Base-by-base conservation (phyloP, 1,284 basidiomycete genomes). In the Sphagnurus paluster region DNA sequence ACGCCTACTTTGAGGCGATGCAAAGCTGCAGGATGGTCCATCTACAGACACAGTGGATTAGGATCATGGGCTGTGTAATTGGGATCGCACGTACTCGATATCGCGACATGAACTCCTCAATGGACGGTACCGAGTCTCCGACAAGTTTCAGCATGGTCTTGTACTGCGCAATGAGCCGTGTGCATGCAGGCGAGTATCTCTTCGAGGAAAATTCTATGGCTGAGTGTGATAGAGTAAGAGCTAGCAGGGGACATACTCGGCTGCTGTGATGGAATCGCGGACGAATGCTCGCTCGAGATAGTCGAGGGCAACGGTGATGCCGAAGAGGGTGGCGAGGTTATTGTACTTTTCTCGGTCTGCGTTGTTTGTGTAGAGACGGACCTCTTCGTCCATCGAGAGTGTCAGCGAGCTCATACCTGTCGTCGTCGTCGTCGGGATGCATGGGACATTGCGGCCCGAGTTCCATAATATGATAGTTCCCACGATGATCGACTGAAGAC, bases 141-240 rank as follows among this genome's bases (percentile, higher is more conserved):
- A 99, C 87, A 29, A 98, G 80, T 69, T 95, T 98, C 56, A 95
- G 75, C 80, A 97, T 89, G 2, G 93, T 97, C 80, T 98, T 98
- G 75, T 95, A 98, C 69, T 98, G 95, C 11, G 90, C 92, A 7
- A 99, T 69, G 14, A 99, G 71, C 36, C 92, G 79, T 13, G 91
- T 93, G 64, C 96, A 99, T 53, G 93, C 93, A 48, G 93, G 94
- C 48, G 93, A 94, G 68, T 99, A 99, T 75, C 93, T 95, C 77
- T 77, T 78, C 56, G 64, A 54, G 34, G 17, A 46, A 50, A 42
- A 35, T 42, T 38, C 37, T 43, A 32, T 35, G 45, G 55, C 61
- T 64, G 50, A 68, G 61, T 40, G 26, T 42, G 21, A 29, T 8
- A 46, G 42, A 34, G 43, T 20, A n/a, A 29, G 45, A 17, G 3